phyloP scores from a whole-genome alignment of 306 rosid genomes.

The Purshia tridentata region DNA sequence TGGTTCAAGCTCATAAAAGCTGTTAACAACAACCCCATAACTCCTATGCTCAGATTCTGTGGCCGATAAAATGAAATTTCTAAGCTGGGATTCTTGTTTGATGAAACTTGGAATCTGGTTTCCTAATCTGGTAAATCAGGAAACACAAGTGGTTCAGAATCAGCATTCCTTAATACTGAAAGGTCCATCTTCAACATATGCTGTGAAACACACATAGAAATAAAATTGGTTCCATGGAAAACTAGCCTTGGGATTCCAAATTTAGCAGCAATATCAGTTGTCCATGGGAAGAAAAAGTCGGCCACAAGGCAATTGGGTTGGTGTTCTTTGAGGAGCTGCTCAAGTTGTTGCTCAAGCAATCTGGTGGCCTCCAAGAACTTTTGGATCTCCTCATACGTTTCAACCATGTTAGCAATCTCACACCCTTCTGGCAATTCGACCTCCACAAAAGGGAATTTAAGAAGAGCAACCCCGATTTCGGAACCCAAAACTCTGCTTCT shows the following conservation, averaged over 20 bases:
- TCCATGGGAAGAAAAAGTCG: constrained; percentile 34
- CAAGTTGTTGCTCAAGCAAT: constrained; percentile 11
- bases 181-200: constrained; percentile 7
- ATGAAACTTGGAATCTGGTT: background rate
- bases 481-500: background rate
- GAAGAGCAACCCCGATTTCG: background rate
- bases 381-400: background rate
- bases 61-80: background rate
- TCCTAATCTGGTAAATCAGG: constrained; percentile 8
- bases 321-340: constrained; percentile 13
- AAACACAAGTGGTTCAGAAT: background rate
- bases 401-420: background rate
- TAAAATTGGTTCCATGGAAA: constrained; percentile 34
- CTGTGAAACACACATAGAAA: constrained; percentile 15
- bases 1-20: constrained; percentile 35
- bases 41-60: constrained; percentile 13
- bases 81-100: background rate
- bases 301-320: constrained; percentile 36
- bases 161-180: background rate
- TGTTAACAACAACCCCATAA: constrained; percentile 29
- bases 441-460: background rate
- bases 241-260: constrained; percentile 42
- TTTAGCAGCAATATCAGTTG: constrained; percentile 28
- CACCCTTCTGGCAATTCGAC: constrained; percentile 12
- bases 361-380: constrained; percentile 14